Conservation (phyloP, 2,329 filamentous ascomycete genomes). For the Exophiala xenobiotica region DNA sequence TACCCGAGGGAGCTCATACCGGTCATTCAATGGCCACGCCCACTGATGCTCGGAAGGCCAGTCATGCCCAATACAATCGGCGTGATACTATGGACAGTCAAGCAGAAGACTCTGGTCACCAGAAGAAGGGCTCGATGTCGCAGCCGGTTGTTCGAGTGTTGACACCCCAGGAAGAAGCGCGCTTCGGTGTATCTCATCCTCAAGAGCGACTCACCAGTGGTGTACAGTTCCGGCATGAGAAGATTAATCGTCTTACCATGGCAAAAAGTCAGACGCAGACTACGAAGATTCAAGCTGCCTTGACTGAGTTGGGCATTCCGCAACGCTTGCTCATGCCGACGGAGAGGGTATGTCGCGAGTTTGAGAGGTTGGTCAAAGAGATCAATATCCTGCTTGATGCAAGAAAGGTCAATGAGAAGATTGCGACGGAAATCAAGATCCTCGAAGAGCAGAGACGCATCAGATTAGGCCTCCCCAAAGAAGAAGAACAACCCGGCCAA, state of each 20-base stretch:
- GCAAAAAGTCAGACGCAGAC: slow-evolving; percentile 53
- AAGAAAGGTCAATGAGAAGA: slow-evolving; percentile 48
- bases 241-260: slow-evolving; percentile 49
- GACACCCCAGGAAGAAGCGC: slow-evolving; percentile 69
- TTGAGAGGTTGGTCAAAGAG: slow-evolving; percentile 48
- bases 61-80: slow-evolving; percentile 32
- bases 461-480: slow-evolving; percentile 29
- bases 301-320: slow-evolving; percentile 49
- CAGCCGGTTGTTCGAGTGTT: slow-evolving; percentile 66
- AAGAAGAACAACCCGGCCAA: slow-evolving; percentile 16
- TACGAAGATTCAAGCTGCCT: slow-evolving; percentile 47
- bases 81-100: slow-evolving; percentile 30
- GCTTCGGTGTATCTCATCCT: slow-evolving; percentile 81
- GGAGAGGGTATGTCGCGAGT: slow-evolving; percentile 50
- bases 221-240: slow-evolving; percentile 78
- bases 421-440: slow-evolving; percentile 49
- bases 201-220: slow-evolving; percentile 82
- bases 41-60: slow-evolving; percentile 33
- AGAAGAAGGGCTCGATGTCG: slow-evolving; percentile 39
- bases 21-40: slow-evolving; percentile 45
- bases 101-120: slow-evolving; percentile 35
- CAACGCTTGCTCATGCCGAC: slow-evolving; percentile 51
- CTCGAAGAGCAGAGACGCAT: slow-evolving; percentile 38
- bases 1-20: slow-evolving; percentile 58
- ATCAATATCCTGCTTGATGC: slow-evolving; percentile 50